phyloP scores from a whole-genome alignment of 148 eudicot species.

The Vaccinium darrowii region DNA sequence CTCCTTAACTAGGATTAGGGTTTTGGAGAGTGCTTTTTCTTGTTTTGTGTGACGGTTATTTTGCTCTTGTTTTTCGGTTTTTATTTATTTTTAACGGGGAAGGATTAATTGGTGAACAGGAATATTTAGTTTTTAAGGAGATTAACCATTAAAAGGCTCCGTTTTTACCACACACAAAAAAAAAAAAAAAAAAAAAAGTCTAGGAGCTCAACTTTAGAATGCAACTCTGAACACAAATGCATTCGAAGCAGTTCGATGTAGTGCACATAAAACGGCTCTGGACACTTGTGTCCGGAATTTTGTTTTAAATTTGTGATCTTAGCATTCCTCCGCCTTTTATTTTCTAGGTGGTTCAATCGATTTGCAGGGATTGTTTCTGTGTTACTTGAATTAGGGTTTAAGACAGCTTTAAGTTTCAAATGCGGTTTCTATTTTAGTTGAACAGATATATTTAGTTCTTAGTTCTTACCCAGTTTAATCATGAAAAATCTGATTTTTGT shows the following conservation, averaged over 20 bases:
- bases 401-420: background rate
- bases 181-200: too few species aligned
- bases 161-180: background rate
- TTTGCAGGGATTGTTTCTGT: background rate
- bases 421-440: background rate
- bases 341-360: too few species aligned
- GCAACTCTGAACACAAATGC: too few species aligned
- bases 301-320: too few species aligned
- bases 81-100: background rate
- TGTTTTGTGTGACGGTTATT: background rate
- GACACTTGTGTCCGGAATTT: too few species aligned
- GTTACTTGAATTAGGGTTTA: background rate
- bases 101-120: background rate
- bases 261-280: too few species aligned
- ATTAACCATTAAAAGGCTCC: background rate
- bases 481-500: background rate
- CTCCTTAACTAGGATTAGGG: background rate
- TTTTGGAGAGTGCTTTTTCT: background rate
- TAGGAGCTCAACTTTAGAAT: too few species aligned
- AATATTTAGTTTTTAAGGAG: background rate
- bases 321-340: too few species aligned
- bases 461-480: background rate
- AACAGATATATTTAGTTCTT: background rate
- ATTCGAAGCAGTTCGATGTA: too few species aligned
- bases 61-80: background rate